Conservation (phyloP, 805 yeast genomes). For the Yamadazyma phyllophila region DNA sequence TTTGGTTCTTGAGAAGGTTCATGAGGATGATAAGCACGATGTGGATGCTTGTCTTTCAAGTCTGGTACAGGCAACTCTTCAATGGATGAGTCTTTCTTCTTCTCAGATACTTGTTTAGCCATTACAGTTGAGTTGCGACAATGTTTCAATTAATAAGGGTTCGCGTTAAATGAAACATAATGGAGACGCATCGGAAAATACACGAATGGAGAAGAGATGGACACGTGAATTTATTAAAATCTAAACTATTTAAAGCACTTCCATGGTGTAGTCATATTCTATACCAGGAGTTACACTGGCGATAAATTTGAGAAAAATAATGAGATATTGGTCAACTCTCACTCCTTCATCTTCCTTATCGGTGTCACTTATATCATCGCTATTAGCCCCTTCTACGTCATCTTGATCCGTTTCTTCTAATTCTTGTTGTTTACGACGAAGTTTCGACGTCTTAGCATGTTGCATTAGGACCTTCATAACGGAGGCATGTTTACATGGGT, state of each 20-base stretch:
- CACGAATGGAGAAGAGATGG: background rate
- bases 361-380: slow-evolving; percentile 12
- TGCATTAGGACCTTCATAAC: slow-evolving; percentile 90
- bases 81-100: slow-evolving; percentile 1
- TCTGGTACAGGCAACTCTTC: slow-evolving; percentile 11
- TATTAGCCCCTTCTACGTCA: slow-evolving; percentile 23
- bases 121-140: slow-evolving; percentile 3
- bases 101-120: slow-evolving; percentile 14
- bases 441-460: slow-evolving; percentile 50
- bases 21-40: slow-evolving; percentile 31
- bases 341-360: slow-evolving; percentile 32
- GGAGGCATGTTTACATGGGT: slow-evolving; percentile 92
- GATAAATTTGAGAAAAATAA: slow-evolving; percentile 88
- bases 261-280: slow-evolving; percentile 98
- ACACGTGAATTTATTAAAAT: background rate
- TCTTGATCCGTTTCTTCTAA: slow-evolving; percentile 19
- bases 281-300: slow-evolving; percentile 98
- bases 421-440: slow-evolving; percentile 16
- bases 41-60: slow-evolving; percentile 24
- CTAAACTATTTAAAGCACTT: slow-evolving; percentile 50
- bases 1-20: slow-evolving; percentile 9
- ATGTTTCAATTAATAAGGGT: background rate
- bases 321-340: slow-evolving; percentile 86
- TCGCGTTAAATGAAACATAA: background rate
- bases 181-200: background rate